phyloP scores from a whole-genome alignment of 2,329 filamentous ascomycete species.

The Arthrobotrys sinensis region DNA sequence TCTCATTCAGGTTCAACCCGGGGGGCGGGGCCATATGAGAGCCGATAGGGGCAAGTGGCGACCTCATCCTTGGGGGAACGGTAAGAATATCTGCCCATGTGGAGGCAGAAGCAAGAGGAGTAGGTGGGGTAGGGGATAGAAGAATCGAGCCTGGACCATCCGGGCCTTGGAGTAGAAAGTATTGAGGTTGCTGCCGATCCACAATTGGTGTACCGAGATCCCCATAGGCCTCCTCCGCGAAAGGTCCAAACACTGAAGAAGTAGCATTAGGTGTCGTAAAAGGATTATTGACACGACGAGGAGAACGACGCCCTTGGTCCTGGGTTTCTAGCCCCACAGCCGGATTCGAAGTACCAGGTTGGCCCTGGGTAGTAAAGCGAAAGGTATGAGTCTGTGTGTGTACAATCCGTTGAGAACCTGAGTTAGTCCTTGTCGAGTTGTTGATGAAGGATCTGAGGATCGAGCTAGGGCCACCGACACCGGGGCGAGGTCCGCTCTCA shows the following conservation, averaged over 20 bases:
- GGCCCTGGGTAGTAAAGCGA: background rate
- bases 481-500: background rate
- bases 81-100: background rate
- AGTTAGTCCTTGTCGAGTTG: constrained; percentile 4
- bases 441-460: background rate
- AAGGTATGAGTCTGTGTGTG: constrained; percentile 37
- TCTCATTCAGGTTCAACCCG: constrained; percentile 27
- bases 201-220: too few relatives aligned
- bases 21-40: constrained; percentile 46
- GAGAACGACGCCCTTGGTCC: too few relatives aligned
- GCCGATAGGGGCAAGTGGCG: constrained; percentile 37
- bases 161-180: constrained; percentile 44
- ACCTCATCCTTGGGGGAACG: constrained; percentile 28
- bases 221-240: too few relatives aligned
- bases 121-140: constrained; percentile 21
- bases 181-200: constrained; percentile 8
- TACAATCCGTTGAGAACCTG: constrained; percentile 3
- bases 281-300: too few relatives aligned
- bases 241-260: too few relatives aligned
- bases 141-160: constrained; percentile 40
- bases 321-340: too few relatives aligned
- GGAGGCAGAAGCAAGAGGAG: background rate
- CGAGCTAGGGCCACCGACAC: background rate
- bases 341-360: too few relatives aligned
- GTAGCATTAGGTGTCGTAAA: too few relatives aligned